These are phyloP conservation scores for Pholiota microspora DNA, from an alignment of 768 basidiomycete species.

Conservation along the genomic window DNA sequence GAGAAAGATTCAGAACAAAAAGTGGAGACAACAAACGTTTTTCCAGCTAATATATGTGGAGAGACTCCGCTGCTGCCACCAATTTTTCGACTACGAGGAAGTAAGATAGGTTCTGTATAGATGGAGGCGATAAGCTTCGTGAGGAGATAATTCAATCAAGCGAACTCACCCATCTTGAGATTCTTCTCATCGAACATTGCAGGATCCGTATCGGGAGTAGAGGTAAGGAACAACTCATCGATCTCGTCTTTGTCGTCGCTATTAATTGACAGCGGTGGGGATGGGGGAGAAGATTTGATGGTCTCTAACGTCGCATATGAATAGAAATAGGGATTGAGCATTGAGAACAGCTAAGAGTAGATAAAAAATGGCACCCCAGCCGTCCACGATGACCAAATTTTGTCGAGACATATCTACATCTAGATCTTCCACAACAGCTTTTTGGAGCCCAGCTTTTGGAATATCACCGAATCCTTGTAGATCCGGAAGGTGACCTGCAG, in stretches of 20 bases:
- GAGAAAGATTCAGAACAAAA: not conserved
- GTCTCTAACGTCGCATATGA: slow-evolving; percentile 37
- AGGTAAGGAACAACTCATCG: slow-evolving; percentile 51
- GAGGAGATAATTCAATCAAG: not conserved
- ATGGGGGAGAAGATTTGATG: slow-evolving; percentile 38
- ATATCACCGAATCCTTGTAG: slow-evolving; percentile 12
- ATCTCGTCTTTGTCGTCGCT: slow-evolving; percentile 45
- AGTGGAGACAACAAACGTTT: slow-evolving; percentile 20
- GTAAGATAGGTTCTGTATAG: slow-evolving; percentile 40
- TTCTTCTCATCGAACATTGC: slow-evolving; percentile 36
- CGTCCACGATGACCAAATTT: slow-evolving; percentile 59
- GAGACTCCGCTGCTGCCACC: slow-evolving; percentile 32
- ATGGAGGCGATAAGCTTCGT: not conserved
- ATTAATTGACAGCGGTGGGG: slow-evolving; percentile 37
- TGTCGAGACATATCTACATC: slow-evolving; percentile 43
- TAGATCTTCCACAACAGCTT: slow-evolving; percentile 27
- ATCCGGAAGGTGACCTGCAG: not conserved
- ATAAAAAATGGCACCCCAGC: slow-evolving; percentile 52
- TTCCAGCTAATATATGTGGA: slow-evolving; percentile 27
- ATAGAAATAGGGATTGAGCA: not conserved
- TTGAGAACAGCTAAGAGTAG: not conserved
- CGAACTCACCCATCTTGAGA: slow-evolving; percentile 48
- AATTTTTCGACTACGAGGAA: slow-evolving; percentile 51
- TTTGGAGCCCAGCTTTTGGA: slow-evolving; percentile 3
- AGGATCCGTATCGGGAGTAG: slow-evolving; percentile 46